Evolutionary conservation across 345 rosid genomes (phyloP), one percentile per base, ranked within the genome.

Genomic region (Gossypium longicalyx): DNA sequence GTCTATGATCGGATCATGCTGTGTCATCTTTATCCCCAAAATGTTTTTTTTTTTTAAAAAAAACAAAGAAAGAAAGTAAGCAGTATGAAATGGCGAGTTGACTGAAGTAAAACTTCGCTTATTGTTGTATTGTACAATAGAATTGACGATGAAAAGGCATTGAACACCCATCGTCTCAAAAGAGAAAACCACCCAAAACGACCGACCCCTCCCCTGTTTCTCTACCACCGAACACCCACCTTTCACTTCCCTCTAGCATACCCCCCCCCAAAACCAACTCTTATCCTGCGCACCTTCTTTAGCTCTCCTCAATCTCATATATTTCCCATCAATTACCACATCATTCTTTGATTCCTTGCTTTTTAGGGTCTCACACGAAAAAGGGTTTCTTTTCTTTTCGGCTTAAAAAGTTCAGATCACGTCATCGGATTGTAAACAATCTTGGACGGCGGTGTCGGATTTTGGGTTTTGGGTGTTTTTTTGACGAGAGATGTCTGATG

Each of bases 401-500:
- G 41, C 41, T 34, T 34, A 34, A 34, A 34, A 34, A 34, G 41
- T 5, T 51, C 23, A 70, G 22, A 53, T 53, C 61, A 70, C 45
- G 2, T 52, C 44, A 53, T 20, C 25, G 27, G 47, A 53, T 56
- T 53, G 11, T 57, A 49, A 45, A 17, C 20, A 12, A 17, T 17
- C 53, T 52, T 58, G 29, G 73, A 61, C 43, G 56, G 49, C 63
- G 77, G 74, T 29, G 76, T 49, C 12, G 68, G 79, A 80, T 34
- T 65, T 76, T 61, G 82, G 83, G 83, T 80, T 75, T 66, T 54
- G 59, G 51, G 51, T 47, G 13, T 47, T 3, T 67, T 47, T 25
- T 53, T 41, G 41, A 62, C 82, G 89, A 87, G 97, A 85, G 82
- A 91, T 89, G 96, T 86, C 88, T 93, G 86, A 91, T 93, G 97